Percentiles rank a stretch among this genome's conserved stretches.
Conservation (phyloP, 805 yeast genomes). For the Nakazawaea populi region DNA sequence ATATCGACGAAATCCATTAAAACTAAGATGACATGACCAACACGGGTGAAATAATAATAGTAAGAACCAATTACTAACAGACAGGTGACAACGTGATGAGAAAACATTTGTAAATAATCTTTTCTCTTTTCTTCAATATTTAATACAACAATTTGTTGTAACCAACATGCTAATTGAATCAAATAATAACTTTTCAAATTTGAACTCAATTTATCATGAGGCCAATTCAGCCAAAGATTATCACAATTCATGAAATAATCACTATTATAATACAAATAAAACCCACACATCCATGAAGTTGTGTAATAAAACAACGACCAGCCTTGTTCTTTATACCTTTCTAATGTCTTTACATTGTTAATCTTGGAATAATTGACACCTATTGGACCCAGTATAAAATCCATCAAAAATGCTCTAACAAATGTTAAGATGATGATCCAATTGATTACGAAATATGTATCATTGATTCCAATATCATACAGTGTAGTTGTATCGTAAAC, state of each 20-base stretch:
- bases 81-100: slow-evolving; percentile 82
- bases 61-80: slow-evolving; percentile 66
- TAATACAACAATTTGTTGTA: slow-evolving; percentile 72
- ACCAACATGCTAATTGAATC: slow-evolving; percentile 69
- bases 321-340: slow-evolving; percentile 81
- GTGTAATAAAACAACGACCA: slow-evolving; percentile 67
- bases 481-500: slow-evolving; percentile 14
- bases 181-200: slow-evolving; percentile 65
- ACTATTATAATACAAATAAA: slow-evolving; percentile 48
- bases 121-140: slow-evolving; percentile 76
- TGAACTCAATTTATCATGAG: slow-evolving; percentile 53
- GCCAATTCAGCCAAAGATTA: slow-evolving; percentile 65
- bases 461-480: slow-evolving; percentile 55
- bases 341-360: slow-evolving; percentile 41
- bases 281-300: slow-evolving; percentile 50
- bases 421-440: slow-evolving; percentile 54
- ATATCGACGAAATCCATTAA: slow-evolving; percentile 85
- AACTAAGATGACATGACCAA: slow-evolving; percentile 73
- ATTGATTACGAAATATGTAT: slow-evolving; percentile 44
- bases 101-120: slow-evolving; percentile 81
- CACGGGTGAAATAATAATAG: slow-evolving; percentile 60
- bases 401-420: slow-evolving; percentile 56
- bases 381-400: slow-evolving; percentile 49
- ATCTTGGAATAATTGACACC: slow-evolving; percentile 40
- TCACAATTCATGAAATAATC: slow-evolving; percentile 55